These are phyloP conservation scores for Limnanthes douglasii DNA, from an alignment of 345 rosid species.

Conservation along the genomic window DNA sequence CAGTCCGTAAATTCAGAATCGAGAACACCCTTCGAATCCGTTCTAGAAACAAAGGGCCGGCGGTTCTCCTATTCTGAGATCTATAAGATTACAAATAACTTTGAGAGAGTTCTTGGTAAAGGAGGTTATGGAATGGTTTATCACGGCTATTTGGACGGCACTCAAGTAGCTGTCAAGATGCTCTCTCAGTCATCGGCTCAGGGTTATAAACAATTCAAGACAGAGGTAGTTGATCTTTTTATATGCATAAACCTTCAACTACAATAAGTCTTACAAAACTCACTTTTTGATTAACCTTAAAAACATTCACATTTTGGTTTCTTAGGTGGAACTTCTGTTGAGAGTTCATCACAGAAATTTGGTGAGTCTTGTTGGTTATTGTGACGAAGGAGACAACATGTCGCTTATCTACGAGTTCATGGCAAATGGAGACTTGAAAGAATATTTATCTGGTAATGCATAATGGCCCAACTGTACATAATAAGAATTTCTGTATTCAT, in stretches of 20 bases:
- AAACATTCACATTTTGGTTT: too few species aligned
- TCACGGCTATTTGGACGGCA: slow-evolving; percentile 17
- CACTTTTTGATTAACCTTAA: too few species aligned
- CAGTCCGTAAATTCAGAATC: too few species aligned
- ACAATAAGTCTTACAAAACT: too few species aligned
- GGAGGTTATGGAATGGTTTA: slow-evolving; percentile 42
- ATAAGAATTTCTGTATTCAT: background rate
- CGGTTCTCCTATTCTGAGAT: slow-evolving; percentile 16
- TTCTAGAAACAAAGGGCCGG: slow-evolving; percentile 11
- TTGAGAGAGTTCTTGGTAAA: slow-evolving; percentile 22
- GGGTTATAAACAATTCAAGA: slow-evolving; percentile 25
- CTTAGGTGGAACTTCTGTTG: too few species aligned
- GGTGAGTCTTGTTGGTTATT: slow-evolving; percentile 28
- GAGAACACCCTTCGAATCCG: too few species aligned
- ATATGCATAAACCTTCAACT: too few species aligned
- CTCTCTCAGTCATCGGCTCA: slow-evolving; percentile 24
- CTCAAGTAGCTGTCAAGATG: slow-evolving; percentile 40
- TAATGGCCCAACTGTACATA: too few species aligned
- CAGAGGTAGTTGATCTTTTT: slow-evolving; percentile 25
- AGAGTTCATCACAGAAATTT: slow-evolving; percentile 37
- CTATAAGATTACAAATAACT: slow-evolving; percentile 19
- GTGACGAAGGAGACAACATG: slow-evolving; percentile 21
- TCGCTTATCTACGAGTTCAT: slow-evolving; percentile 35
- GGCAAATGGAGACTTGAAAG: slow-evolving; percentile 25
- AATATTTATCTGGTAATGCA: slow-evolving; percentile 19